Percentiles rank a stretch among this genome's conserved stretches.
Evolutionary conservation across 208 protist species (phyloP).

Genomic region (Eutreptiella sp.): DNA sequence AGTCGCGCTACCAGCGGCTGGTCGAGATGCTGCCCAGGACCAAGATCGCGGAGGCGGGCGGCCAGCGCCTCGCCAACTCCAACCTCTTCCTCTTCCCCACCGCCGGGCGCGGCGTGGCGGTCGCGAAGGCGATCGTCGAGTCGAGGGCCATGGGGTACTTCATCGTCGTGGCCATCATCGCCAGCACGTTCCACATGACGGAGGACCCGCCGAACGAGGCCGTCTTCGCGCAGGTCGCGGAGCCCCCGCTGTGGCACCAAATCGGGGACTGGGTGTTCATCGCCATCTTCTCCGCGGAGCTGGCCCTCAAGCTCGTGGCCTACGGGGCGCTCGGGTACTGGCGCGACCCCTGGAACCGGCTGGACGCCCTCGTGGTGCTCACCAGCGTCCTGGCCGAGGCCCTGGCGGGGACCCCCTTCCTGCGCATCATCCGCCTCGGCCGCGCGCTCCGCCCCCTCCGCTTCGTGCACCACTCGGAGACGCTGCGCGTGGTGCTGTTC

Average conservation of each 20-base stretch:
- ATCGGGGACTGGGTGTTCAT: conserved; percentile 15
- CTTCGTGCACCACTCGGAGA: background rate
- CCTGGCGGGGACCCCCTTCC: no score
- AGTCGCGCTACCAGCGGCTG: no score
- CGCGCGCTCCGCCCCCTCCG: conserved; percentile 4
- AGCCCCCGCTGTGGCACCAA: background rate
- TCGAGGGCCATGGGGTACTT: conserved; percentile 1
- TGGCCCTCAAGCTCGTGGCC: conserved; percentile 1
- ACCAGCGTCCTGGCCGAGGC: conserved; percentile 4
- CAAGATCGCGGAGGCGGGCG: no score
- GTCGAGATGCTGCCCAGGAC: no score
- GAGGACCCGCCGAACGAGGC: conserved; percentile 3
- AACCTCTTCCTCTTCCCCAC: no score
- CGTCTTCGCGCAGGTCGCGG: background rate
- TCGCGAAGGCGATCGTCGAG: no score
- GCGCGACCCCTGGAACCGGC: background rate
- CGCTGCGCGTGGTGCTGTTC: background rate
- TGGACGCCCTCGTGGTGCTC: conserved; percentile 4
- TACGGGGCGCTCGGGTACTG: conserved; percentile 8
- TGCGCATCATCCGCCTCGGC: background rate
- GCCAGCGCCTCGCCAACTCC: no score
- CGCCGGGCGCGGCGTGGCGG: no score
- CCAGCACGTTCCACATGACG: no score
- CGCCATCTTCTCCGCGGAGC: conserved; percentile 10
- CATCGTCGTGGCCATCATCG: conserved; percentile 7